Evolutionary conservation across 225 moss, liverwort and hornwort genomes (phyloP).

Genomic region (Ulota crispa): DNA sequence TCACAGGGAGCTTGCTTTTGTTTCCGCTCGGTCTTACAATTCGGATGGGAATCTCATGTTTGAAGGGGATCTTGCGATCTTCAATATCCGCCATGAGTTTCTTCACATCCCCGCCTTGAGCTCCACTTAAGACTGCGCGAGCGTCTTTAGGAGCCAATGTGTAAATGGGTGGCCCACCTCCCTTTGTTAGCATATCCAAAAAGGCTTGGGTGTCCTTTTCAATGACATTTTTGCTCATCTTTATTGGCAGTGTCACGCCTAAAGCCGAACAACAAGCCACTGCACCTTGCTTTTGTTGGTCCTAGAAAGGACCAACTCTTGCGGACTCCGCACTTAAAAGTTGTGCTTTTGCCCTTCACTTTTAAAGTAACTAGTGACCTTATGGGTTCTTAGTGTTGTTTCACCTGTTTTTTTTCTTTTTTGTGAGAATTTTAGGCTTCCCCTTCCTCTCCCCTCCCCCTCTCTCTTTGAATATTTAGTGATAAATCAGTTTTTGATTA

Average conservation of each 20-base stretch:
- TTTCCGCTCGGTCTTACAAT: conserved; percentile 46
- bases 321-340: fast-evolving
- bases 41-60: conserved; percentile 33
- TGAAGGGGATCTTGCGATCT: conserved; percentile 30
- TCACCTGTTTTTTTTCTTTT: too few relatives aligned
- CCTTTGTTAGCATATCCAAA: conserved; percentile 29
- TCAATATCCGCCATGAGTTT: conserved; percentile 28
- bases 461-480: too few relatives aligned
- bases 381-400: too few relatives aligned
- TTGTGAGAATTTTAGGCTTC: too few relatives aligned
- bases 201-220: conserved; percentile 45
- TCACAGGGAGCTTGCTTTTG: conserved; percentile 28
- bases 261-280: neutral
- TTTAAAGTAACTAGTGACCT: too few relatives aligned
- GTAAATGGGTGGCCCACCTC: conserved; percentile 37
- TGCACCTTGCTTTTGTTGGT: neutral
- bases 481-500: too few relatives aligned
- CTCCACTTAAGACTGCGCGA: conserved; percentile 11
- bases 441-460: too few relatives aligned
- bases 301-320: neutral
- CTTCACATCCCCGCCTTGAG: neutral
- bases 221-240: conserved; percentile 38
- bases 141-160: conserved; percentile 40
- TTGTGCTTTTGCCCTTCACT: neutral
- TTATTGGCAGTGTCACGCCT: neutral